Evolutionary conservation across 2,329 filamentous ascomycete genomes (phyloP).

Genomic region (Aspergillus calidoustus): DNA sequence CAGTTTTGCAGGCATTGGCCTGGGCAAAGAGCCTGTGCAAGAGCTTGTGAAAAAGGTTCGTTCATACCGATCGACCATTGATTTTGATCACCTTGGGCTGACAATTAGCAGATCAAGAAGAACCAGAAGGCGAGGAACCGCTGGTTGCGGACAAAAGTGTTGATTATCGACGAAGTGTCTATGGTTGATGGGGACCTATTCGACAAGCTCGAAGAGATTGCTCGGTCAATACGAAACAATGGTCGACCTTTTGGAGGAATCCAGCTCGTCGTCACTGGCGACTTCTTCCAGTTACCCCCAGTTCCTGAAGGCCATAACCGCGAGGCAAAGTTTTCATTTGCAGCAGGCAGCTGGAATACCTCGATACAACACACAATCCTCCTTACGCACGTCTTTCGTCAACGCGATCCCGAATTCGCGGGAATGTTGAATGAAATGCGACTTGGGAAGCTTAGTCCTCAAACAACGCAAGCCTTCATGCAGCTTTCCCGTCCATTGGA

Average conservation of each 20-base stretch:
- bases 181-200: slow-evolving; percentile 99
- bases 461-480: slow-evolving; percentile 77
- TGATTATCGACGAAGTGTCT: slow-evolving; percentile 93
- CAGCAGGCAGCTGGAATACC: slow-evolving; percentile 88
- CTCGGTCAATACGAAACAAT: slow-evolving; percentile 83
- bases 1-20: slow-evolving; percentile 92
- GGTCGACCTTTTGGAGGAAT: slow-evolving; percentile 94
- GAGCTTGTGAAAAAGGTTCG: slow-evolving; percentile 76
- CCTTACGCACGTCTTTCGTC: slow-evolving; percentile 93
- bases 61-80: neutral
- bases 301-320: slow-evolving; percentile 75
- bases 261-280: slow-evolving; percentile 91
- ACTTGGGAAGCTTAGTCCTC: slow-evolving; percentile 76
- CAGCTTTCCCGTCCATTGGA: slow-evolving; percentile 71
- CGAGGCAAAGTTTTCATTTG: slow-evolving; percentile 86
- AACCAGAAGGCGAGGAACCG: slow-evolving; percentile 86
- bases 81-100: slow-evolving; percentile 14
- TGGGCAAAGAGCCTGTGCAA: slow-evolving; percentile 85
- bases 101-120: slow-evolving; percentile 64
- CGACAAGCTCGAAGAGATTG: slow-evolving; percentile 91
- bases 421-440: slow-evolving; percentile 98
- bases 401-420: slow-evolving; percentile 88
- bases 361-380: slow-evolving; percentile 95
- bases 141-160: slow-evolving; percentile 85
- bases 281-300: slow-evolving; percentile 96